Percentiles rank a stretch among this genome's conserved stretches.
Evolutionary conservation across 1,284 basidiomycete species (phyloP).

Genomic region (Marasmius oreades): DNA sequence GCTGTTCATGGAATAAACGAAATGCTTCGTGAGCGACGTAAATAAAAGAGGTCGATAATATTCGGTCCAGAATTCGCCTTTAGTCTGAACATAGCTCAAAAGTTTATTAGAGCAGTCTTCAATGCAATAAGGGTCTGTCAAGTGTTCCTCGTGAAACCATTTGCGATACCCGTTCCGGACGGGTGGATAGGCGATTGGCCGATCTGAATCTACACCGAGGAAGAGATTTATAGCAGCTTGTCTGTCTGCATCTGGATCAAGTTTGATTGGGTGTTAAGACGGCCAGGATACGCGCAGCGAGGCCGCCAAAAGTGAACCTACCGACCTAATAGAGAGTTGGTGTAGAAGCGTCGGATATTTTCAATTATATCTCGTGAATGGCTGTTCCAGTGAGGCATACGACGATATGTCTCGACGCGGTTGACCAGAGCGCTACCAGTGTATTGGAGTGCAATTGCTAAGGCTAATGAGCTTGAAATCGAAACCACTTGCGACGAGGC

Average conservation of each 20-base stretch:
- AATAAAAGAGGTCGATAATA: constrained; percentile 88
- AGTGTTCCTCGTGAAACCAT: constrained; percentile 77
- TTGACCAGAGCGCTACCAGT: constrained; percentile 97
- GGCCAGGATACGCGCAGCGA: too few species aligned
- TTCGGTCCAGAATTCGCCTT: constrained; percentile 82
- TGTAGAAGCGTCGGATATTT: constrained; percentile 93
- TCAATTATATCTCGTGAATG: constrained; percentile 98
- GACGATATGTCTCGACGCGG: constrained; percentile 93
- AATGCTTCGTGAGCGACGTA: constrained; percentile 79
- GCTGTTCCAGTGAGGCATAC: constrained; percentile 96
- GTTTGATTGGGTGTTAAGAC: neutral
- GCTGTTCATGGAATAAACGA: constrained; percentile 85
- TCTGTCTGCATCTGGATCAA: constrained; percentile 83
- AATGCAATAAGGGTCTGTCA: constrained; percentile 59
- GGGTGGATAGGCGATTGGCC: constrained; percentile 40
- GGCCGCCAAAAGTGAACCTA: too few species aligned
- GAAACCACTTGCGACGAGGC: neutral
- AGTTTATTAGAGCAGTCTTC: constrained; percentile 55
- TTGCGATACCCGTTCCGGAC: constrained; percentile 68
- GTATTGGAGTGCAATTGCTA: constrained; percentile 94
- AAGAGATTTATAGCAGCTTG: constrained; percentile 98
- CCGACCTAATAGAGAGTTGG: constrained; percentile 86
- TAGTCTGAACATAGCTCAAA: constrained; percentile 51
- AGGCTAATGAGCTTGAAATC: neutral
- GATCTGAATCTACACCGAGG: constrained; percentile 75